Evolutionary conservation across 352 stramenopile genomes (phyloP).

Genomic region (Peronosclerospora sorghi): DNA sequence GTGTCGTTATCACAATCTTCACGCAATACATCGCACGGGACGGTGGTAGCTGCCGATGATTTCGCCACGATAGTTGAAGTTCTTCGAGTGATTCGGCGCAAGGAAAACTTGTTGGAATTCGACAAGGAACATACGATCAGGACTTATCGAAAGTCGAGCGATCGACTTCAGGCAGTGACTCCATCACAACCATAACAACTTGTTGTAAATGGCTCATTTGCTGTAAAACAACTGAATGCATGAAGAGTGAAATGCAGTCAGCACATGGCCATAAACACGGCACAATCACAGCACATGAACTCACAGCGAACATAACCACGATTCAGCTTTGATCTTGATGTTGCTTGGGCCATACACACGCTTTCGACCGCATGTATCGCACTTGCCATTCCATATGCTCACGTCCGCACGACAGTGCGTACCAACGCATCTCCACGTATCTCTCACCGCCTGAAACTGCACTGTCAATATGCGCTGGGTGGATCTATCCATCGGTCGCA

Average conservation of each 20-base stretch:
- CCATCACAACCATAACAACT: constrained; percentile 33
- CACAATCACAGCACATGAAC: constrained; percentile 4
- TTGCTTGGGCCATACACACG: constrained; percentile 44
- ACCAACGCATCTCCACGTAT: constrained; percentile 44
- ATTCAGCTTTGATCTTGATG: constrained; percentile 27
- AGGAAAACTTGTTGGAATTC: too few species aligned
- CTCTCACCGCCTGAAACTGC: constrained; percentile 29
- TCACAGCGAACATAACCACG: constrained; percentile 68
- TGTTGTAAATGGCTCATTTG: constrained; percentile 27
- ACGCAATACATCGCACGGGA: too few species aligned
- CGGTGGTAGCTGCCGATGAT: too few species aligned
- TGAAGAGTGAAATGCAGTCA: constrained; percentile 5
- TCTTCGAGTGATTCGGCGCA: too few species aligned
- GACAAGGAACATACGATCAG: too few species aligned
- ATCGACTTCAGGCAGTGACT: constrained; percentile 25
- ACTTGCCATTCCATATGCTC: constrained; percentile 51
- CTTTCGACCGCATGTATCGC: constrained; percentile 29
- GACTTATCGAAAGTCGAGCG: constrained; percentile 22
- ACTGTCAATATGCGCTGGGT: constrained; percentile 35
- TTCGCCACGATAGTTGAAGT: too few species aligned
- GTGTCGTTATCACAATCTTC: too few species aligned
- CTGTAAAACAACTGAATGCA: constrained; percentile 34
- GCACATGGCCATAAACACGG: background rate
- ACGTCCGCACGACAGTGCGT: constrained; percentile 35
- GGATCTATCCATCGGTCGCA: constrained; percentile 31